Percentiles rank a stretch among this genome's conserved stretches.
Conservation (phyloP, 495 filamentous ascomycete genomes). For the Lophiostoma macrostomum region DNA sequence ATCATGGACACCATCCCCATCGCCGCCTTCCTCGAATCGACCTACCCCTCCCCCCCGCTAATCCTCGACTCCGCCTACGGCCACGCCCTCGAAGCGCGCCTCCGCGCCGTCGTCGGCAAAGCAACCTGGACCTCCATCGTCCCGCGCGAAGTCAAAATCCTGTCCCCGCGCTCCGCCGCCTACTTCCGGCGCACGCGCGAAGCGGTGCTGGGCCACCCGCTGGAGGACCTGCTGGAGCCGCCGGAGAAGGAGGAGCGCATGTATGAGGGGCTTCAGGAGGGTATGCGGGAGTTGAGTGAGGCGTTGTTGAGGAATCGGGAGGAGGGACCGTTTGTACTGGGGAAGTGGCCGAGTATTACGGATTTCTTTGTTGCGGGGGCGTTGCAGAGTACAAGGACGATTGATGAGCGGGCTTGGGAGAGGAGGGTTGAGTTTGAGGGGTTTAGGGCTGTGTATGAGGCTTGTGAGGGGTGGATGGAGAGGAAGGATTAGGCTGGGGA, state of each 20-base stretch:
- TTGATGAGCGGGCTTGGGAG: conserved; percentile 42
- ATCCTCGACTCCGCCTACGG: conserved; percentile 41
- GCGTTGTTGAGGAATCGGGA: conserved; percentile 40
- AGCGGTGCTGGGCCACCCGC: conserved; percentile 36
- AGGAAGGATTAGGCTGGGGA: conserved; percentile 36
- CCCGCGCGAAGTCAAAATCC: conserved; percentile 43
- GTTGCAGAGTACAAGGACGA: conserved; percentile 39
- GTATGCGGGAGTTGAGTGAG: conserved; percentile 35
- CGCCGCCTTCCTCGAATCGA: conserved; percentile 44
- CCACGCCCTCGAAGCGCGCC: conserved; percentile 38
- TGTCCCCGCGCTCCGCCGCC: conserved; percentile 43
- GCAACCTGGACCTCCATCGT: conserved; percentile 35
- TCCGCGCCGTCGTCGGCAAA: conserved; percentile 35
- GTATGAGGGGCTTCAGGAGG: conserved; percentile 35
- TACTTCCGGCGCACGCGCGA: conserved; percentile 46
- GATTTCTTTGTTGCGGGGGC: conserved; percentile 45
- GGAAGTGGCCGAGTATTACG: conserved; percentile 37
- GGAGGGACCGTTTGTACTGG: conserved; percentile 44
- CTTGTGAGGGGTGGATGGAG: conserved; percentile 42
- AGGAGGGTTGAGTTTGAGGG: conserved; percentile 36
- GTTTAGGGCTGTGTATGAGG: conserved; percentile 42
- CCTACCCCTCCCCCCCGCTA: conserved; percentile 40
- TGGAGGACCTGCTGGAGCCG: conserved; percentile 43
- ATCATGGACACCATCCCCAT: conserved; percentile 45
- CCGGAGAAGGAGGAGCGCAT: conserved; percentile 37